phyloP scores from a whole-genome alignment of 2,329 filamentous ascomycete genomes.

The Ascochyta clinopodiicola region DNA sequence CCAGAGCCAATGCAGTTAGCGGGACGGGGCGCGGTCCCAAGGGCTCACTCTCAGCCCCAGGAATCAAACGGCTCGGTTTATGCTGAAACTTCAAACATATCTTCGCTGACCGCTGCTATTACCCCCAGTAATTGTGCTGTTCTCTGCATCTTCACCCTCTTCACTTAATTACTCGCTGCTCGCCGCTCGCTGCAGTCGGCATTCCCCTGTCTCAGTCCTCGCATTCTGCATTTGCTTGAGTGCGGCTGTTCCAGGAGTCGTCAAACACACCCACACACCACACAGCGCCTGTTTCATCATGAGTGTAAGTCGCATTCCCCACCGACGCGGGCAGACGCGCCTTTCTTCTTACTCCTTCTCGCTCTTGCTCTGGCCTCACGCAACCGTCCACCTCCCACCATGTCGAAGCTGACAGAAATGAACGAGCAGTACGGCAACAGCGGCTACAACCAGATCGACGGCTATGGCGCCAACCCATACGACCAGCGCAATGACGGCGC shows the following conservation, averaged over 20 bases:
- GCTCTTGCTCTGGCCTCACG: slow-evolving; percentile 14
- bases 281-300: slow-evolving; percentile 48
- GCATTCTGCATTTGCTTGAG: slow-evolving; percentile 13
- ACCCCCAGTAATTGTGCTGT: slow-evolving; percentile 1
- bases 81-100: slow-evolving; percentile 21
- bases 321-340: slow-evolving; percentile 13
- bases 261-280: slow-evolving; percentile 39
- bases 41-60: slow-evolving; percentile 17
- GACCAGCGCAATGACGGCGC: slow-evolving; percentile 46
- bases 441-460: slow-evolving; percentile 50
- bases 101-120: slow-evolving; percentile 16
- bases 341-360: slow-evolving; percentile 12
- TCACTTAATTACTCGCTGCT: background rate
- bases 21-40: slow-evolving; percentile 5
- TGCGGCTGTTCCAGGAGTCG: slow-evolving; percentile 45
- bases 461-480: slow-evolving; percentile 53
- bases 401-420: slow-evolving; percentile 29
- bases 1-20: slow-evolving; percentile 1
- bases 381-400: background rate
- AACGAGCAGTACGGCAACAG: slow-evolving; percentile 50
- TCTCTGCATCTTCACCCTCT: background rate
- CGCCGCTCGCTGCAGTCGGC: slow-evolving; percentile 5
- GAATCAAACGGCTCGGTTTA: slow-evolving; percentile 6
- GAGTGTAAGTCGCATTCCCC: slow-evolving; percentile 44
- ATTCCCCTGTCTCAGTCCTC: slow-evolving; percentile 13